Evolutionary conservation across 192 early-diverging fungal genomes (phyloP).

Genomic region (Entophlyctis helioformis): DNA sequence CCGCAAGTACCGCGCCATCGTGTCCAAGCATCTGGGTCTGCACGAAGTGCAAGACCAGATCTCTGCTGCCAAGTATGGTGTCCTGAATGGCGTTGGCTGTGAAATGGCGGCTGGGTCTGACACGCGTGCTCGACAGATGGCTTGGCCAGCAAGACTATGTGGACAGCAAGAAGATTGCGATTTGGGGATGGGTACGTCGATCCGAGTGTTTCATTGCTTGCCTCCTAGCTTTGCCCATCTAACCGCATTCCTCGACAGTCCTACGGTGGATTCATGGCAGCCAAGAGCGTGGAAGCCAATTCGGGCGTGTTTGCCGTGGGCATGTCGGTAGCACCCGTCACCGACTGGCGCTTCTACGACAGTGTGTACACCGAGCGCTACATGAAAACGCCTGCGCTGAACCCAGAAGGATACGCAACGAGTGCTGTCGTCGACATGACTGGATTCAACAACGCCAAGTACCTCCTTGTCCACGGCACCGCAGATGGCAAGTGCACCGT

Average conservation of each 20-base stretch:
- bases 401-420: conserved; percentile 63
- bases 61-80: conserved; percentile 54
- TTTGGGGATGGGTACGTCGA: conserved; percentile 89
- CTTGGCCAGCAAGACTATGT: conserved; percentile 56
- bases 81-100: neutral
- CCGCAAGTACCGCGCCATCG: conserved; percentile 60
- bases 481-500: conserved; percentile 86
- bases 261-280: conserved; percentile 81
- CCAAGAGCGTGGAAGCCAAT: conserved; percentile 76
- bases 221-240: neutral
- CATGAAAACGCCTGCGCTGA: conserved; percentile 78
- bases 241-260: conserved; percentile 33
- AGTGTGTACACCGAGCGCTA: conserved; percentile 94
- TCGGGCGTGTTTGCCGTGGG: conserved; percentile 69
- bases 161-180: conserved; percentile 65
- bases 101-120: neutral
- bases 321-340: conserved; percentile 94
- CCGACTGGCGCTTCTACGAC: conserved; percentile 76
- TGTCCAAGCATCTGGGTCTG: conserved; percentile 67
- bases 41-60: conserved; percentile 81
- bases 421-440: conserved; percentile 68
- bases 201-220: neutral
- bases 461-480: conserved; percentile 81
- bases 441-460: conserved; percentile 66
- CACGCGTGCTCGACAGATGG: too few relatives aligned